Conservation (phyloP, 2,329 filamentous ascomycete species). For the Pseudogymnoascus sp. region DNA sequence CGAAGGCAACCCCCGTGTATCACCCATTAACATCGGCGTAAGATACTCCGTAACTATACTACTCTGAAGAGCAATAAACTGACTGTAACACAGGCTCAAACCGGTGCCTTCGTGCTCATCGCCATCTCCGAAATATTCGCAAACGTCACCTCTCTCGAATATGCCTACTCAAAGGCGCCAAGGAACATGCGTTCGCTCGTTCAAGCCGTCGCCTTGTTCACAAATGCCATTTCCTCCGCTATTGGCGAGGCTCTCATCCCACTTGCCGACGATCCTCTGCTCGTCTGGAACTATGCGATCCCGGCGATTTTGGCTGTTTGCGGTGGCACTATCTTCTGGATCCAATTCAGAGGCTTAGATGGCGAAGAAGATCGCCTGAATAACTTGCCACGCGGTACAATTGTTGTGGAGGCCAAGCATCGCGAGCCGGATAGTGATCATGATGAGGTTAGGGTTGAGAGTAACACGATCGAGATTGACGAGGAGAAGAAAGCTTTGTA, state of each 20-base stretch:
- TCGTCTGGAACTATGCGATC: slow-evolving; percentile 58
- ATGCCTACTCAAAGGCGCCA: slow-evolving; percentile 66
- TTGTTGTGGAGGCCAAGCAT: slow-evolving; percentile 16
- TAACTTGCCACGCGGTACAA: slow-evolving; percentile 11
- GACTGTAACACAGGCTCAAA: no score
- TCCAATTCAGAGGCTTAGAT: slow-evolving; percentile 41
- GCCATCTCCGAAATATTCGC: slow-evolving; percentile 55
- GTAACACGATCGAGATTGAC: not conserved
- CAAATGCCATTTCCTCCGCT: slow-evolving; percentile 48
- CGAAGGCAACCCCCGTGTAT: no score
- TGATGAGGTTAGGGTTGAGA: not conserved
- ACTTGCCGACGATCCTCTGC: slow-evolving; percentile 52
- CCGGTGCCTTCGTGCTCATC: slow-evolving; percentile 32
- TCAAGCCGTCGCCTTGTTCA: slow-evolving; percentile 51
- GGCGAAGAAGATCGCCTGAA: slow-evolving; percentile 42
- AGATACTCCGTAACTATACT: no score
- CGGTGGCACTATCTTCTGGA: slow-evolving; percentile 45
- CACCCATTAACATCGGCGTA: no score
- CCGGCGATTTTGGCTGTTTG: slow-evolving; percentile 42
- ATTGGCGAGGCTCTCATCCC: slow-evolving; percentile 55
- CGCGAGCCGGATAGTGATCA: not conserved
- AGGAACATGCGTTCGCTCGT: slow-evolving; percentile 55
- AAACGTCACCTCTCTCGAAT: slow-evolving; percentile 61
- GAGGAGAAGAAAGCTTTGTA: not conserved
- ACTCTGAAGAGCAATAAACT: no score